Base-by-base conservation (phyloP, 192 early-diverging fungal genomes). In the Borealophlyctis nickersoniae region DNA sequence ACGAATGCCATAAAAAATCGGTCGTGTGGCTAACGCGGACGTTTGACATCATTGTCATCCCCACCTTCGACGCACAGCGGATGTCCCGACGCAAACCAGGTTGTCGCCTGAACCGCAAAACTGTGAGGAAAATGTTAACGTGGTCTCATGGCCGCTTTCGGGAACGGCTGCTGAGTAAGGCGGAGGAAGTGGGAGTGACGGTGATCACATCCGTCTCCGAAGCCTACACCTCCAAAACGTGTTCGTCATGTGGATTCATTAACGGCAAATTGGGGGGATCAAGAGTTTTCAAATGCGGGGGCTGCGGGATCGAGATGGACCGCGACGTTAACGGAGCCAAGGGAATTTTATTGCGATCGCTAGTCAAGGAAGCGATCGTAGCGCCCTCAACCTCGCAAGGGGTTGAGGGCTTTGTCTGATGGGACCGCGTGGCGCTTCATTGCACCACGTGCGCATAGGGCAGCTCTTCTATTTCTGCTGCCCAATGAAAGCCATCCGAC, bases 1-100 rank as follows among this genome's bases (percentile, higher is more conserved):
- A 61, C 14, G 59, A 61, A 16, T 27, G 48, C n/a, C 60, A 61
- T 48, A 61, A 49, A 35, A 61, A 61, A 1, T 26, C 48, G 35
- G 60, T 29, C 9, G 0, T 49, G 11, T 61, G 60, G 60, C 28
- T 49, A 1, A 48, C 50, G 39, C 36, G 45, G 14, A 48, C 34
- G 16, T 61, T 61, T 49, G 60, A 61, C 45, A 49, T 61, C 4
- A 61, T 61, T 29, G 22, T 49, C 26, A 27, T 61, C 29, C 1
- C 1, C 29, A 24, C 16, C 9, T 61, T 61, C 4, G 16, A 35
- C n/a, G 35, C 60, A 61, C 27, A 45, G 0, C 60, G 0, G 9
- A 61, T 35, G 60, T 13, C 59, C 36, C 24, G 36, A 11, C 11
- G 39, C 7, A 19, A 19, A 19, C 4, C 14, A 22, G 36, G 59